These are phyloP conservation scores for Symbiodinium natans DNA, from an alignment of 73 alveolate genomes.

Conservation along the genomic window DNA sequence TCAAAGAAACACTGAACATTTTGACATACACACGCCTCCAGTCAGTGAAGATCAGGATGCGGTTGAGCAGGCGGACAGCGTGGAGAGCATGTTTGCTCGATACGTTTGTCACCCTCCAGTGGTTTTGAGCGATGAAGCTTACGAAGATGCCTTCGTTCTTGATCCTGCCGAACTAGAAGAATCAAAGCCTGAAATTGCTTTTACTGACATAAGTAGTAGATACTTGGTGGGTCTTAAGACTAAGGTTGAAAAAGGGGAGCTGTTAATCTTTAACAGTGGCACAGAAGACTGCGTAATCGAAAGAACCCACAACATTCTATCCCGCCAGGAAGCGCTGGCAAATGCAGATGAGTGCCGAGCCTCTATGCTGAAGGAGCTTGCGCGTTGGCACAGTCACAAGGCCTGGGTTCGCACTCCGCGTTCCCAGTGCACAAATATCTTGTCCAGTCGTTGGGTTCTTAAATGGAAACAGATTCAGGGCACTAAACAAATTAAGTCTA, in stretches of 20 bases:
- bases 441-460: slow-evolving; percentile 15
- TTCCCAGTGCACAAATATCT: not conserved
- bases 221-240: not conserved
- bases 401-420: slow-evolving; percentile 22
- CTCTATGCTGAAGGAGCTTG: slow-evolving; percentile 20
- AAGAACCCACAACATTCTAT: slow-evolving; percentile 2
- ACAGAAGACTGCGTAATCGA: slow-evolving; percentile 8
- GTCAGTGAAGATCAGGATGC: not conserved
- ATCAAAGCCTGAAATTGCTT: not conserved
- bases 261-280: no score
- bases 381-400: slow-evolving; percentile 21
- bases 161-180: not conserved
- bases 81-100: not conserved
- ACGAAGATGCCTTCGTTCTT: not conserved
- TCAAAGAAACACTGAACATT: no score
- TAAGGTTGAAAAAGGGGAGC: not conserved
- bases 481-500: not conserved
- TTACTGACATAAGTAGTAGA: no score
- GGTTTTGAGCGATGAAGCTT: not conserved
- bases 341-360: not conserved
- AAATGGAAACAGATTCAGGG: slow-evolving; percentile 36
- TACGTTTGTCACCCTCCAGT: not conserved
- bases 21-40: not conserved
- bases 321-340: slow-evolving; percentile 20
- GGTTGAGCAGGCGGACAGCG: not conserved